phyloP scores from a whole-genome alignment of 1,284 basidiomycete genomes.

The Microbotryum lychnidis-dioicae region DNA sequence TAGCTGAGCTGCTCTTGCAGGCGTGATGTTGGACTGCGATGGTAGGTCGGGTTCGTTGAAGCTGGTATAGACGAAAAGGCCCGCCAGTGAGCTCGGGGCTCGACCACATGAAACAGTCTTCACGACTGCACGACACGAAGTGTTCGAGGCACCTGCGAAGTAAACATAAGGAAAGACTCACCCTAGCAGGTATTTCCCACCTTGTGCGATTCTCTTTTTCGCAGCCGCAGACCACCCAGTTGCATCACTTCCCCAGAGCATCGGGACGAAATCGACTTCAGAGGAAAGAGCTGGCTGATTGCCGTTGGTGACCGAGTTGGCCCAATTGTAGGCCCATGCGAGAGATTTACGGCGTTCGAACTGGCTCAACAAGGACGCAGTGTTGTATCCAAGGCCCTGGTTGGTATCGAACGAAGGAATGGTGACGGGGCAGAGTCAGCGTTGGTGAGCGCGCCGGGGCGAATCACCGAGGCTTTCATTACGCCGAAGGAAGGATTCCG shows the following conservation, averaged over 20 bases:
- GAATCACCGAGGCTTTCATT: no score
- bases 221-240: neutral
- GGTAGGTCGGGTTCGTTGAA: conserved; percentile 30
- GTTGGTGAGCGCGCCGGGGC: no score
- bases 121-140: neutral
- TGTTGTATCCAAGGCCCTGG: conserved; percentile 7
- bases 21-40: conserved; percentile 22
- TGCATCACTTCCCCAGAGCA: conserved; percentile 1
- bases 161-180: neutral
- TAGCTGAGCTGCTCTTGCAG: conserved; percentile 6
- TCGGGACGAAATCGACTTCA: conserved; percentile 7
- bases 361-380: neutral
- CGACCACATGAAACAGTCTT: neutral
- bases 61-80: neutral
- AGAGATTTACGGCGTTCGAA: neutral
- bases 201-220: neutral
- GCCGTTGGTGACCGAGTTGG: neutral
- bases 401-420: no score
- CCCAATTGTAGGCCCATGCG: conserved; percentile 12
- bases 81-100: neutral
- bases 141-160: neutral
- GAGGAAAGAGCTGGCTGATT: neutral
- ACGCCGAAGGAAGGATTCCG: no score
- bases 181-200: neutral
- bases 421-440: no score